A percentile compares a stretch with the other conserved stretches of the same genome.
These are phyloP conservation scores for Eucalyptus urophylla DNA, from an alignment of 345 rosid species.

Conservation along the genomic window DNA sequence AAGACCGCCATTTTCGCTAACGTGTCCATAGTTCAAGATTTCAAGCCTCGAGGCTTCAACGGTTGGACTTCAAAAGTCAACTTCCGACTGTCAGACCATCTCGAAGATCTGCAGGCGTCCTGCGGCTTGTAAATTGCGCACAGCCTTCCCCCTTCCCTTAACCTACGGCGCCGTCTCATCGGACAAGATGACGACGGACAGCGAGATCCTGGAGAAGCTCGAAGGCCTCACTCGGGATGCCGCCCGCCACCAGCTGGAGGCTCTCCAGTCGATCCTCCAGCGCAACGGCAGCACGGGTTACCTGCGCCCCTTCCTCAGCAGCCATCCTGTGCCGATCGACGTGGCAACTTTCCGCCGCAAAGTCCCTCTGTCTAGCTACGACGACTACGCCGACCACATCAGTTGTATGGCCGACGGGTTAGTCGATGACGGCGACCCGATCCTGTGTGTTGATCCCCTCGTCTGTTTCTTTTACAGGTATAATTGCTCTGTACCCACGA, in stretches of 20 bases:
- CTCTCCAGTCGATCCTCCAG: constrained; percentile 32
- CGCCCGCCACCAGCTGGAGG: constrained; percentile 12
- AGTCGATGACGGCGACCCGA: not conserved
- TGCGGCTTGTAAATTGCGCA: not conserved
- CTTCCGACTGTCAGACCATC: not conserved
- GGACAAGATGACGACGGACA: not conserved
- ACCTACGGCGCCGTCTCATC: not conserved
- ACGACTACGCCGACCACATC: constrained; percentile 25
- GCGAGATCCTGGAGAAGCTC: constrained; percentile 13
- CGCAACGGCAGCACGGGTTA: constrained; percentile 17
- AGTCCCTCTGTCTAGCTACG: constrained; percentile 33
- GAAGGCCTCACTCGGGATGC: constrained; percentile 25
- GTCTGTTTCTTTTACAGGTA: constrained; percentile 36
- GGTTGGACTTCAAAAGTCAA: not conserved
- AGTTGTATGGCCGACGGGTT: constrained; percentile 14
- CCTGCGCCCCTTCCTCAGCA: constrained; percentile 16
- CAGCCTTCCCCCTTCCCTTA: not conserved
- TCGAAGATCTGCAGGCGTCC: not conserved
- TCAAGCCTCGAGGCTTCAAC: not conserved
- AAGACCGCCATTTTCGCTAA: not conserved
- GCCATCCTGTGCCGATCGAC: not conserved
- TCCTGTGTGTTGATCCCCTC: constrained; percentile 29
- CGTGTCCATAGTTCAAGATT: not conserved
- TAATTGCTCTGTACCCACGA: not conserved
- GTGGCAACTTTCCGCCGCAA: constrained; percentile 5